These are phyloP conservation scores for Pseudogymnoascus sp. DNA, from an alignment of 2,329 filamentous ascomycete genomes.

Conservation along the genomic window DNA sequence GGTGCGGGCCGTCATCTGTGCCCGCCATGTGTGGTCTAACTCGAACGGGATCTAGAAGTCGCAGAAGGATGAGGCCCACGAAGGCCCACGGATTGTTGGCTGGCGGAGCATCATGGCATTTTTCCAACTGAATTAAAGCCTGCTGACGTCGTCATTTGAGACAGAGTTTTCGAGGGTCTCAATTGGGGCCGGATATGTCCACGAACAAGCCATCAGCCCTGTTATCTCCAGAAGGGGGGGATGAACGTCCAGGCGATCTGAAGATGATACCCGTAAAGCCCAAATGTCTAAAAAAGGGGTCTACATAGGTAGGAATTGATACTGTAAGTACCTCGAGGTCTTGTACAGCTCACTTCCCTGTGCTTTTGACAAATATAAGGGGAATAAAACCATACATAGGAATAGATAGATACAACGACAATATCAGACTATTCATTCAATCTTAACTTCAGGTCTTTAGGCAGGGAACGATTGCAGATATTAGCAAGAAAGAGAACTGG, in stretches of 20 bases:
- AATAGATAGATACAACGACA: not conserved
- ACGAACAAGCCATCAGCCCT: not conserved
- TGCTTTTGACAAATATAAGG: not conserved
- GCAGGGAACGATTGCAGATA: no score
- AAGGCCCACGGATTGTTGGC: not conserved
- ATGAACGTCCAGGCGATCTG: not conserved
- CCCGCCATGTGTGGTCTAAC: slow-evolving; percentile 1
- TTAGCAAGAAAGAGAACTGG: no score
- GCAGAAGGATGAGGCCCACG: not conserved
- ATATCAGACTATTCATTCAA: not conserved
- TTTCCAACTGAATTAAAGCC: not conserved
- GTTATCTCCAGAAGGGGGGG: not conserved
- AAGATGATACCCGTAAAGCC: not conserved
- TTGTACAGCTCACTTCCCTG: not conserved
- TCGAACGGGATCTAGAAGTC: not conserved
- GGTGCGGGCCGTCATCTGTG: slow-evolving; percentile 4
- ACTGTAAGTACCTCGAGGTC: not conserved
- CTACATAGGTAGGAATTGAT: not conserved
- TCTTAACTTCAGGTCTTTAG: not conserved
- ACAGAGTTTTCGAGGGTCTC: not conserved
- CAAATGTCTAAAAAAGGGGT: no score
- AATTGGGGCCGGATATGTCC: not conserved
- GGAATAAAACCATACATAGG: not conserved
- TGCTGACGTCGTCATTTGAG: not conserved
- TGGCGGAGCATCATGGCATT: not conserved